These are phyloP conservation scores for Emydomyces testavorans DNA, from an alignment of 2,329 filamentous ascomycete genomes.

Conservation along the genomic window DNA sequence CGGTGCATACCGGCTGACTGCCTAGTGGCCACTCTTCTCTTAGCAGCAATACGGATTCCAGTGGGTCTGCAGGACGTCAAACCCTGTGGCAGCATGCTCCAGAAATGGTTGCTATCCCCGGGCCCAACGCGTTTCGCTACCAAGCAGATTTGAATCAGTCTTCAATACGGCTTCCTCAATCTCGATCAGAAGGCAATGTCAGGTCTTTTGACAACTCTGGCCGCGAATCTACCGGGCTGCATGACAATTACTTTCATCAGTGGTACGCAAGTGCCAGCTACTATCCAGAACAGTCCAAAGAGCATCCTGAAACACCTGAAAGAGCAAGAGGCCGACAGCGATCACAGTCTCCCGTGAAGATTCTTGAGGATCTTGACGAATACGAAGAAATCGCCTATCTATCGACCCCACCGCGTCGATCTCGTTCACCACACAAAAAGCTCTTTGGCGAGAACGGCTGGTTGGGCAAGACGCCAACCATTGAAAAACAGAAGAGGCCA, in stretches of 20 bases:
- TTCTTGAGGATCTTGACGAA: conserved; percentile 21
- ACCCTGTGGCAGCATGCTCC: conserved; percentile 17
- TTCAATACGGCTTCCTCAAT: conserved; percentile 17
- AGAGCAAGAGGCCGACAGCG: conserved; percentile 10
- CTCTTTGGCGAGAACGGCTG: conserved; percentile 35
- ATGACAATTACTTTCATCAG: conserved; percentile 10
- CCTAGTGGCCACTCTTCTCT: conserved; percentile 19
- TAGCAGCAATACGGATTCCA: conserved; percentile 22
- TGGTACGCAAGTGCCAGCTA: conserved; percentile 5
- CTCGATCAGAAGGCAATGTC: conserved; percentile 18
- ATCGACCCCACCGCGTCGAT: conserved; percentile 17
- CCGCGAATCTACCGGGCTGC: conserved; percentile 1
- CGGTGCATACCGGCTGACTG: conserved; percentile 11
- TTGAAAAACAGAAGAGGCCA: conserved; percentile 24
- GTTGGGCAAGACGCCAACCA: conserved; percentile 28
- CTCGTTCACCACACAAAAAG: conserved; percentile 31
- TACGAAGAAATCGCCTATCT: conserved; percentile 16
- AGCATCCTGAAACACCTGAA: conserved; percentile 7
- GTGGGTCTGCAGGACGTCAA: conserved; percentile 21
- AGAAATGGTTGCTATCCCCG: conserved; percentile 10
- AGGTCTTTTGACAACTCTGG: conserved; percentile 13
- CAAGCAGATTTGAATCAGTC: conserved; percentile 13
- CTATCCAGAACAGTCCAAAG: conserved; percentile 8
- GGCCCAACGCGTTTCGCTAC: conserved; percentile 17
- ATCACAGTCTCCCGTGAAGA: conserved; percentile 19